A percentile compares a stretch with the other conserved stretches of the same genome.
These are phyloP conservation scores for Paraglomus brasilianum DNA, from an alignment of 192 early-diverging fungal genomes.

Conservation along the genomic window DNA sequence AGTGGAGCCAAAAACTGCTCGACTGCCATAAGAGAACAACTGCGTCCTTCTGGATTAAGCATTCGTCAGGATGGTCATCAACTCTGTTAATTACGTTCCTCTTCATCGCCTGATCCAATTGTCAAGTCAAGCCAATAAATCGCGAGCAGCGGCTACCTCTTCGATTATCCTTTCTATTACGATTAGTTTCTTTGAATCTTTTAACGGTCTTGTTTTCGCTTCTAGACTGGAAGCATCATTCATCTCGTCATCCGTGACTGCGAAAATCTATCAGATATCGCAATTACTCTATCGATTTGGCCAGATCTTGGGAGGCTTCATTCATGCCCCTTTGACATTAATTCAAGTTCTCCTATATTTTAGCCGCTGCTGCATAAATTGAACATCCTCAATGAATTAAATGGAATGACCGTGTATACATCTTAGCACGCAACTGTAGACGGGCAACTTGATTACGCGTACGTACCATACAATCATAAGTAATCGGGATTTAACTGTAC, in stretches of 20 bases:
- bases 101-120: background rate
- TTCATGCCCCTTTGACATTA: no score
- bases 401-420: no score
- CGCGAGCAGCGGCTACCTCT: background rate
- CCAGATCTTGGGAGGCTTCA: no score
- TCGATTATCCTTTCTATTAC: background rate
- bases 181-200: background rate
- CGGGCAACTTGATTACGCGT: no score
- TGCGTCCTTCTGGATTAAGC: conserved; percentile 8
- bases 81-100: conserved; percentile 9
- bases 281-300: background rate
- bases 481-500: no score
- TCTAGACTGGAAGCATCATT: background rate
- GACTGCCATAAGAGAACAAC: conserved; percentile 27
- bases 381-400: no score
- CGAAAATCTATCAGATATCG: background rate
- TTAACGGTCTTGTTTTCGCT: no score
- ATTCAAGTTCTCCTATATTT: no score
- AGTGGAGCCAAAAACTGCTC: conserved; percentile 21
- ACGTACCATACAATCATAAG: no score
- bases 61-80: conserved; percentile 2
- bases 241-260: background rate
- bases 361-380: no score
- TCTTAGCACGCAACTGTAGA: no score
- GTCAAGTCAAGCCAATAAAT: background rate